Base-by-base conservation (phyloP, 2,329 filamentous ascomycete species). In the Pyrenophora tritici-repentis region DNA sequence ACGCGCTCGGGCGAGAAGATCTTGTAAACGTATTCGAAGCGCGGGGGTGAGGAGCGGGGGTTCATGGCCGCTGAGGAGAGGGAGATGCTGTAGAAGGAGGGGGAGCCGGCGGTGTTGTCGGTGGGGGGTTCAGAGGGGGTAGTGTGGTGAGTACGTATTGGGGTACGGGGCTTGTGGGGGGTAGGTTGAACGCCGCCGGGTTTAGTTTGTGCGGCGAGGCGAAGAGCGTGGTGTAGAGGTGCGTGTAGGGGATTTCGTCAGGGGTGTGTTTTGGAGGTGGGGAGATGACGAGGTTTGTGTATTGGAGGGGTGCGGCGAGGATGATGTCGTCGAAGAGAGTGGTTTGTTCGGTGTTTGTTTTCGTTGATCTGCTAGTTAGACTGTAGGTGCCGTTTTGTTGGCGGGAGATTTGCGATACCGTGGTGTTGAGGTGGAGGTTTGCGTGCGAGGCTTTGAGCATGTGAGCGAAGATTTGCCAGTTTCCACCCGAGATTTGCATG, bases 391-490 rank as follows among this genome's bases (percentile, higher is more conserved):
- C 65, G 39, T 72, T 63, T 5, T 56, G 20, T 18, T 68, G 67
- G 39, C 67, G 70, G 1, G 75, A 70, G 42, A 96, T 83, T 3
- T 77, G 77, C 0, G 80, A 78, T 1, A 97, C 87, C 0, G 83
- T 79, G 0, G 87, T 89, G 63, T 92, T 88, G 18, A 89, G 77
- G 33, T 78, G 76, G 4, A 92, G 59, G 14, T 60, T 73, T 0
- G 89, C 86, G 3, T 80, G 76, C 1, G 90, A 87, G 0, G 78
- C 75, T 32, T 83, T 79, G 1, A 93, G 77, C 88, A 97, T 95
- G 37, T 81, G 77, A n/a, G 87, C 82, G 68, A 99, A 99, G 47
- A 99, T 96, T 63, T 85, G 86, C 91, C 92, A 97, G 72, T 97
- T 99, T 1, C 94, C 94, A 6, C 91, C 91, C 12, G 83, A 74